Base-by-base conservation (phyloP, 1,284 basidiomycete genomes). In the Porodaedalea pini region DNA sequence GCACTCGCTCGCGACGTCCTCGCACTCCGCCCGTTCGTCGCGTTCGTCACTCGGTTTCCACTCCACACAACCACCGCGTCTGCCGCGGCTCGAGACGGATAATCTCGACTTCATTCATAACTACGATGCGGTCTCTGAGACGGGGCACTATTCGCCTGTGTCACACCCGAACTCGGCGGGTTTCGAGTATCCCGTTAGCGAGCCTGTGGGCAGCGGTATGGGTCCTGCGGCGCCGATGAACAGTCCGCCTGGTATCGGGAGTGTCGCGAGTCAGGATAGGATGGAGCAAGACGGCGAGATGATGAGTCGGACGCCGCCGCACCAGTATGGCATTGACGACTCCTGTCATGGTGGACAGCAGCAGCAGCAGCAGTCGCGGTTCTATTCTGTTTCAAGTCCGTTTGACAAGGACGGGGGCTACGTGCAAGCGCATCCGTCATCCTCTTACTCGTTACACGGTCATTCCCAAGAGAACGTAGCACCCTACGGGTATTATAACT, bases 61-160 rank as follows among this genome's bases (percentile, higher is more conserved):
- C 3, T 2, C 23, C 25, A 11, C 41, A 10, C 41, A 43, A 25
- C 39, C 50, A 21, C 17, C 54, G 8, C 25, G 25, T 2, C 43
- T 39, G 15, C 39, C 32, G 17, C 48, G 45, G 34, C 56, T 57
- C 11, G 53, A 61, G n/a, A 58, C 51, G 7, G 49, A 41, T 40
- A 50, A 51, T 17, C 29, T 51, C 11, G 59, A 61, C 51, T 61
- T 57, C 23, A 49, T 54, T 1, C 49, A 51, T 17, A 57, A 34
- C 39, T 27, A 8, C 27, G 58, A 61, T 19, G 51, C n/a, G 0
- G 59, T 61, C 8, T 61, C 59, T 6, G 51, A 52, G 31, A 61
- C 59, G 2, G 59, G 59, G 3, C 59, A 61, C 51, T 61, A 61
- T 44, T 57, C 56, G 31, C 59, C 59, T 5, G 55, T 61, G 19